Base-by-base conservation (phyloP, 495 filamentous ascomycete species). In the Talaromyces thailandensis region DNA sequence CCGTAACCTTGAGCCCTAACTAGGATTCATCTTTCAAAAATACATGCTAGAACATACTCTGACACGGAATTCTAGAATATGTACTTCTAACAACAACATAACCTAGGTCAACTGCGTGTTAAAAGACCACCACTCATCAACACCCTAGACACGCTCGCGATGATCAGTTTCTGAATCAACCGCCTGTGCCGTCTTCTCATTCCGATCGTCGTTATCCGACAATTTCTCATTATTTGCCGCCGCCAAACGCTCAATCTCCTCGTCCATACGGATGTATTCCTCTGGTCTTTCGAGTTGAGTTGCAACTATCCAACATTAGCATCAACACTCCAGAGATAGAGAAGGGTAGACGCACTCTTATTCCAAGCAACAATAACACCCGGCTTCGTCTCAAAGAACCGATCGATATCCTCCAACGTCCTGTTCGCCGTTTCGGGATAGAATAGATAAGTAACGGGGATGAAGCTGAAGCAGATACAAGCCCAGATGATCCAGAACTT, bases 401-500 rank as follows among this genome's bases (percentile, higher is more conserved):
- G 79, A 65, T 92, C 88, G 52, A 92, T 88, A 72, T 92, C 88
- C 67, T 93, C 89, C 6, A 93, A 81, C 25, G 84, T 86, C 21
- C 88, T 80, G 3, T 77, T 72, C 18, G 82, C 82, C 0, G 86
- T 86, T 68, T 89, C 87, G 1, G 88, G 87, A 65, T 88, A 90
- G 75, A 86, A 86, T 72, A 88, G 83, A 75, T 84, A 91, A 67
- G 91, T 87, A 62, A 89, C 69, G 0, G 88, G 87, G 18, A 91
- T 64, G 76, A 90, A 90, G 67, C 74, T 81, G 56, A 82, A 84
- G 70, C 91, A 91, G 61, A 88, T 76, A n/a, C 79, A 74, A 55
- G 76, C 79, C 60, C 81, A 82, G 53, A 75, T 18, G 24, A 59
- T 45, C 57, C 57, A 59, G 21, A 59, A 59, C 9, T 59, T 59